A percentile compares a stretch with the other conserved stretches of the same genome.
These are phyloP conservation scores for Podospora australis DNA, from an alignment of 495 filamentous ascomycete species.

Conservation along the genomic window DNA sequence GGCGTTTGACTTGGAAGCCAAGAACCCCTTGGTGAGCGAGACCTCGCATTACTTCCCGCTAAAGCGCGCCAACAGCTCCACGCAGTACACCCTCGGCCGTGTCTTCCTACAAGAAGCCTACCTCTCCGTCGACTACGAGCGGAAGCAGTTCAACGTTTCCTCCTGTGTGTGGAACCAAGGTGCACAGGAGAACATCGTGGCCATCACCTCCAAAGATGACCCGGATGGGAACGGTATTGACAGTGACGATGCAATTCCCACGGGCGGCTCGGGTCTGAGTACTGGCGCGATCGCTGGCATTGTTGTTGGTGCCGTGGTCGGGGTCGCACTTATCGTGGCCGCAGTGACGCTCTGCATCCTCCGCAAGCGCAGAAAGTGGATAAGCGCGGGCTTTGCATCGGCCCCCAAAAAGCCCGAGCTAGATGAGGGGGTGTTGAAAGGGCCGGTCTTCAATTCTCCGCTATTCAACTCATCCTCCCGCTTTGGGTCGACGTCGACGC, in stretches of 20 bases:
- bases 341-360: conserved; percentile 18
- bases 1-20: conserved; percentile 44
- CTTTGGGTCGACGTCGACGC: conserved; percentile 10
- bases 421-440: conserved; percentile 17
- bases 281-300: conserved; percentile 34
- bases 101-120: conserved; percentile 55
- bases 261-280: conserved; percentile 10
- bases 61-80: conserved; percentile 40
- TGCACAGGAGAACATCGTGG: conserved; percentile 25
- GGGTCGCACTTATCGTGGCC: conserved; percentile 14
- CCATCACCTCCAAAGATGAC: conserved; percentile 21
- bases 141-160: conserved; percentile 39
- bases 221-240: neutral
- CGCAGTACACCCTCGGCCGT: conserved; percentile 50
- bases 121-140: conserved; percentile 42
- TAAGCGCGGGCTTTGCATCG: conserved; percentile 12
- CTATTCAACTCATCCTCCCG: conserved; percentile 1
- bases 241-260: neutral
- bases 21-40: conserved; percentile 32
- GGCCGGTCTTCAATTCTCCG: conserved; percentile 18
- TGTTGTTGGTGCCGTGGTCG: conserved; percentile 22
- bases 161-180: conserved; percentile 34
- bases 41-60: conserved; percentile 47
- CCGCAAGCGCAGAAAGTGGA: conserved; percentile 22
- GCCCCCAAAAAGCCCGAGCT: conserved; percentile 9